Evolutionary conservation across 441 rosid species (phyloP).

Genomic region (Erysimum cheiri): DNA sequence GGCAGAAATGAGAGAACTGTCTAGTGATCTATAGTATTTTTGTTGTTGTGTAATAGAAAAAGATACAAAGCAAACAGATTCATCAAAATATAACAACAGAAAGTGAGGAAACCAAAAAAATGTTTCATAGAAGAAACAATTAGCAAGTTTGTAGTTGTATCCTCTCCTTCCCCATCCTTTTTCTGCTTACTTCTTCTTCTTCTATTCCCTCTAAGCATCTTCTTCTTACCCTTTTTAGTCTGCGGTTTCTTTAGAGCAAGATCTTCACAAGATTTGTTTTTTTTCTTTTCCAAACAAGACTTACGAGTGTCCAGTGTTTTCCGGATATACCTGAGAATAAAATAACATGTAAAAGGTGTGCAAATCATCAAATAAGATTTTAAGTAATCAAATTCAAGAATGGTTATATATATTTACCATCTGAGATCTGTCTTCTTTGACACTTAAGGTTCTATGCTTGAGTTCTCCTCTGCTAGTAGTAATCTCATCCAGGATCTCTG

Average conservation of each 20-base stretch:
- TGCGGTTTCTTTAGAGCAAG: constrained; percentile 20
- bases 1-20: constrained; percentile 33
- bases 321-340: constrained; percentile 41
- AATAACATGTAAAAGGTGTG: neutral
- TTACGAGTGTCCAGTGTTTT: constrained; percentile 39
- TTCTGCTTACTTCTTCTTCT: constrained; percentile 29
- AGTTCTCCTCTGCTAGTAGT: constrained; percentile 84
- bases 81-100: constrained; percentile 28
- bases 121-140: constrained; percentile 36
- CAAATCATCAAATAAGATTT: neutral
- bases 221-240: neutral
- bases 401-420: constrained; percentile 26
- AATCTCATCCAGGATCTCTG: constrained; percentile 77
- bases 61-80: constrained; percentile 23
- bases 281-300: neutral
- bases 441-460: constrained; percentile 66
- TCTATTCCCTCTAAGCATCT: constrained; percentile 21
- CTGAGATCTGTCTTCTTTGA: constrained; percentile 53
- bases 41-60: constrained; percentile 22
- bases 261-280: neutral
- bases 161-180: constrained; percentile 21
- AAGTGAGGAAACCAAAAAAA: constrained; percentile 34
- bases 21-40: constrained; percentile 15
- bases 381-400: neutral
- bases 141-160: constrained; percentile 9